Evolutionary conservation across 371 early-diverging fungal genomes (phyloP), one percentile per base, ranked within the genome.

Genomic region (Zopfochytrium polystomum): DNA sequence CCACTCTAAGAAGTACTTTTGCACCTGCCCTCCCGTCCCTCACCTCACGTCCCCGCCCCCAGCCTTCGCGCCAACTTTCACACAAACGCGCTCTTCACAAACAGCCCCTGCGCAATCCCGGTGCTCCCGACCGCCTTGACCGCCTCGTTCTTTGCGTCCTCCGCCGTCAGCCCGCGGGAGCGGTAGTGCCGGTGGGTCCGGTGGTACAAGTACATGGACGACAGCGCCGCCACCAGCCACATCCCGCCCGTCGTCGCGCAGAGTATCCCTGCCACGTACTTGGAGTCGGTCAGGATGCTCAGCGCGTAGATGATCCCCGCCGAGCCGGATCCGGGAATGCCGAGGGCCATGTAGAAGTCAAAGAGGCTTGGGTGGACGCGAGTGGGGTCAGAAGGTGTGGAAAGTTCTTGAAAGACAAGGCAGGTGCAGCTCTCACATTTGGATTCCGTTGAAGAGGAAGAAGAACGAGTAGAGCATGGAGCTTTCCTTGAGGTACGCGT

Each of bases 281-380:
- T 87, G 9, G 78, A 72, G 54, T 83, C 85, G n/a, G 86, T 76
- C 58, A 90, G 78, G 42, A 87, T 76, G 30, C 83, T 80, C 26
- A 93, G 79, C 62, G 88, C 70, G 60, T 89, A 83, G 58, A 93
- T 88, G 52, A 91, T 76, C 15, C 92, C 93, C 25, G 87, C 89
- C 26, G 90, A 86, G 31, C 93, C 93, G 32, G 87, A 86, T 33
- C 68, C 74, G 1, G 90, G 89, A 60, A 93, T 86, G 45, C 93
- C 93, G 45, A 90, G 77, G 1, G 86, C 82, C 91, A 90, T 91
- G 77, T 93, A 91, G 51, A 83, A 80, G 3, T 85, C 78, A 62
- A 86, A 91, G 53, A 87, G 73, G 22, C 54, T 62, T 6, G 5
- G 18, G 27, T 9, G 13, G 30, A 33, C 15, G 22, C 27, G 5